A percentile compares a stretch with the other conserved stretches of the same genome.
These are phyloP conservation scores for Solanum hybrid DNA, from an alignment of 305 asterid species.

Conservation along the genomic window DNA sequence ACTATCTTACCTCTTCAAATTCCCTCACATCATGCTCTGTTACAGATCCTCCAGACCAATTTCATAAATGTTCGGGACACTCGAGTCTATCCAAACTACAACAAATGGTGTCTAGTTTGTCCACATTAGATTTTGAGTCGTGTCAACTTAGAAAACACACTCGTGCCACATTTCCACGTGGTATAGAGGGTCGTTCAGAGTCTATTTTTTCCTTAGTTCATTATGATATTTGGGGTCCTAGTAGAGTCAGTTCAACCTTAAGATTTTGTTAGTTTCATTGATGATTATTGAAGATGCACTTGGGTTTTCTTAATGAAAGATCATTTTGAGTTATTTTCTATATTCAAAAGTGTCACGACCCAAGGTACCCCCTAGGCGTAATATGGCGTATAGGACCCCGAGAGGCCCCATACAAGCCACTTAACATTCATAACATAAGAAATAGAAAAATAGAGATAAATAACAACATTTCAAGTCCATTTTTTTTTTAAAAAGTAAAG, in stretches of 20 bases:
- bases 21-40: neutral
- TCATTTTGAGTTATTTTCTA: neutral
- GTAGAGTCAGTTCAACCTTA: neutral
- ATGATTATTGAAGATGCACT: neutral
- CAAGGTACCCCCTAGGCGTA: too few species aligned
- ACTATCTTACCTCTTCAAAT: neutral
- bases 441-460: too few species aligned
- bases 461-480: too few species aligned
- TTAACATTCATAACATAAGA: too few species aligned
- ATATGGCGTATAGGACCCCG: too few species aligned
- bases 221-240: neutral
- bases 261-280: neutral
- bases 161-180: neutral
- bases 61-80: neutral
- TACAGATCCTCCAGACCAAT: neutral
- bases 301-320: neutral
- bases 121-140: neutral
- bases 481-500: too few species aligned
- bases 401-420: too few species aligned
- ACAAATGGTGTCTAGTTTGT: neutral
- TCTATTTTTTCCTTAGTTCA: neutral
- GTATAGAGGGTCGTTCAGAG: neutral
- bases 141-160: neutral
- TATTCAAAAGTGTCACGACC: neutral
- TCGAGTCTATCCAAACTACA: neutral